Conservation (phyloP, 495 filamentous ascomycete genomes). For the Penicillium mononematosum region DNA sequence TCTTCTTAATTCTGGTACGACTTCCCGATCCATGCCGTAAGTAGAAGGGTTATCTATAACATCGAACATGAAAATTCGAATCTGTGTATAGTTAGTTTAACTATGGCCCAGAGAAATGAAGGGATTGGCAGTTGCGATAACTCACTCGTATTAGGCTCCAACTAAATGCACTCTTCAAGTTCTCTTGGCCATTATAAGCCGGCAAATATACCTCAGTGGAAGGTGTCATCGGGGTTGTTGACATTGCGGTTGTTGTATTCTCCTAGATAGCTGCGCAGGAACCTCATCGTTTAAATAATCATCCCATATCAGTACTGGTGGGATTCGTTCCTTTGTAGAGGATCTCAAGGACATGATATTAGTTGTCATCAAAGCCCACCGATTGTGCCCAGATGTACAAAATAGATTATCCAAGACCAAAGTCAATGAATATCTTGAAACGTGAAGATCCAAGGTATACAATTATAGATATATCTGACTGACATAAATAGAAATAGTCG, state of each 20-base stretch:
- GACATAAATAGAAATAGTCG: neutral
- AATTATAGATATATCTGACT: neutral
- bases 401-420: neutral
- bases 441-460: neutral
- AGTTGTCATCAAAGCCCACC: neutral
- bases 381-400: neutral
- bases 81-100: neutral
- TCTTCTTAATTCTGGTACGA: neutral
- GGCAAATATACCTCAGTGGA: neutral
- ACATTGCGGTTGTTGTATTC: neutral
- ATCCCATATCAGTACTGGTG: neutral
- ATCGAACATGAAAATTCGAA: neutral
- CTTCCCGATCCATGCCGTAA: neutral
- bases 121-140: neutral
- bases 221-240: neutral
- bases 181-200: neutral
- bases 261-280: neutral
- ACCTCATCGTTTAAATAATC: neutral
- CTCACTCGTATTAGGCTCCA: neutral
- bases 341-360: neutral
- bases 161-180: neutral
- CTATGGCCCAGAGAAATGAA: neutral
- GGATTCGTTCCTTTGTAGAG: neutral
- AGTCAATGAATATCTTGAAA: neutral
- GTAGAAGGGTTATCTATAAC: neutral